These are phyloP conservation scores for Cercospora sp. DNA, from an alignment of 2,329 filamentous ascomycete genomes.

Conservation along the genomic window DNA sequence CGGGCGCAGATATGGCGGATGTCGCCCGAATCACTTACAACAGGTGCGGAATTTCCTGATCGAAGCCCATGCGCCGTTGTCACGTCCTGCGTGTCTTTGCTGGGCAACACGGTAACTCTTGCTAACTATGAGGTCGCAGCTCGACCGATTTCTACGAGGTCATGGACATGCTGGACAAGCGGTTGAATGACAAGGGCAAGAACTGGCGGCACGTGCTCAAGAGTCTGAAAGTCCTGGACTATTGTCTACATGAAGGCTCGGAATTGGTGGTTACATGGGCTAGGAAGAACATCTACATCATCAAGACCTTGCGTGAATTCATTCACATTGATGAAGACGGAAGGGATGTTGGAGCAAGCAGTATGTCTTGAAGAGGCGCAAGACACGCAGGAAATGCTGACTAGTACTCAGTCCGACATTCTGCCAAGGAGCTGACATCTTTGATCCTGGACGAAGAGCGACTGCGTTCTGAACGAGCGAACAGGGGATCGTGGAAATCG, in stretches of 20 bases:
- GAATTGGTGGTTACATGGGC: slow-evolving; percentile 97
- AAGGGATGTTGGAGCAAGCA: slow-evolving; percentile 92
- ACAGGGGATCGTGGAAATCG: slow-evolving; percentile 94
- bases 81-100: not conserved
- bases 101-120: not conserved
- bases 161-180: slow-evolving; percentile 99
- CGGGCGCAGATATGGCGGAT: slow-evolving; percentile 97
- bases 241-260: slow-evolving; percentile 95
- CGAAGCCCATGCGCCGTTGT: not conserved
- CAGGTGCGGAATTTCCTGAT: slow-evolving; percentile 63
- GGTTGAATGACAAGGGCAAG: slow-evolving; percentile 98
- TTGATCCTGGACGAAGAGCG: slow-evolving; percentile 92
- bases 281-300: slow-evolving; percentile 96
- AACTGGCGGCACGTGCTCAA: slow-evolving; percentile 99
- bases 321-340: slow-evolving; percentile 95
- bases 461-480: slow-evolving; percentile 82
- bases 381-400: slow-evolving; percentile 30
- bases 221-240: slow-evolving; percentile 95
- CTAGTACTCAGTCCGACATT: slow-evolving; percentile 74
- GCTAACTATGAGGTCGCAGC: slow-evolving; percentile 48
- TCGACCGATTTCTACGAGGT: slow-evolving; percentile 98
- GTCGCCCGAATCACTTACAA: slow-evolving; percentile 98
- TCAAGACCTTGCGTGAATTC: slow-evolving; percentile 97
- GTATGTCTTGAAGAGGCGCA: slow-evolving; percentile 54
- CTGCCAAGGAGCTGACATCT: slow-evolving; percentile 91